A percentile compares a stretch with the other conserved stretches of the same genome.
Evolutionary conservation across 345 rosid genomes (phyloP).

Genomic region (Cardamine chenopodiifolia): DNA sequence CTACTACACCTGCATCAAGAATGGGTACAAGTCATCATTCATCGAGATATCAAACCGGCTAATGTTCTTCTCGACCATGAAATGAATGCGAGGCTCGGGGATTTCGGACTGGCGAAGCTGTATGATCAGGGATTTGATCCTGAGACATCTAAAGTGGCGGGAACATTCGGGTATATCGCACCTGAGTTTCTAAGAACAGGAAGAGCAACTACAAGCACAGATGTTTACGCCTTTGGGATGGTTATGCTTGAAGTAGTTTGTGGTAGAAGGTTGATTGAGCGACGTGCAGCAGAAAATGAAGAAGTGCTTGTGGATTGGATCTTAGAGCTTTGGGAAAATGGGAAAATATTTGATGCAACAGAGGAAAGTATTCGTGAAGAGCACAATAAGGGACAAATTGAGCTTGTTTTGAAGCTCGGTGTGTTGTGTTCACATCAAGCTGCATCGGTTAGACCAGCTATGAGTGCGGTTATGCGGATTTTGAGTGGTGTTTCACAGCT

Average conservation of each 20-base stretch:
- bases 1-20: conserved; percentile 50
- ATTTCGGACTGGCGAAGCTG: conserved; percentile 49
- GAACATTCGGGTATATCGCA: conserved; percentile 52
- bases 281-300: conserved; percentile 7
- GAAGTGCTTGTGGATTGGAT: conserved; percentile 46
- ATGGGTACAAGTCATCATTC: conserved; percentile 56
- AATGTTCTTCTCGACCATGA: conserved; percentile 47
- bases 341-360: conserved; percentile 35
- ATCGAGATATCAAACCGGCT: conserved; percentile 51
- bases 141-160: conserved; percentile 47
- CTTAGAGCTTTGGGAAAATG: conserved; percentile 44
- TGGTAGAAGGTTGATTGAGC: conserved; percentile 48
- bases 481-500: conserved; percentile 29
- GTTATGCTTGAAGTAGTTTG: conserved; percentile 51
- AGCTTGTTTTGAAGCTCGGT: conserved; percentile 47
- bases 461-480: conserved; percentile 32
- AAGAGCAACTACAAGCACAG: conserved; percentile 46
- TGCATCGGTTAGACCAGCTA: conserved; percentile 39
- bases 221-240: conserved; percentile 51
- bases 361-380: conserved; percentile 36
- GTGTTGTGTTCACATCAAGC: conserved; percentile 41
- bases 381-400: conserved; percentile 19
- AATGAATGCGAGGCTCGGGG: conserved; percentile 50
- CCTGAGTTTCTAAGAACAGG: conserved; percentile 48
- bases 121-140: conserved; percentile 48